Evolutionary conservation across 805 yeast genomes (phyloP).

Genomic region (Debaryomyces maramus): DNA sequence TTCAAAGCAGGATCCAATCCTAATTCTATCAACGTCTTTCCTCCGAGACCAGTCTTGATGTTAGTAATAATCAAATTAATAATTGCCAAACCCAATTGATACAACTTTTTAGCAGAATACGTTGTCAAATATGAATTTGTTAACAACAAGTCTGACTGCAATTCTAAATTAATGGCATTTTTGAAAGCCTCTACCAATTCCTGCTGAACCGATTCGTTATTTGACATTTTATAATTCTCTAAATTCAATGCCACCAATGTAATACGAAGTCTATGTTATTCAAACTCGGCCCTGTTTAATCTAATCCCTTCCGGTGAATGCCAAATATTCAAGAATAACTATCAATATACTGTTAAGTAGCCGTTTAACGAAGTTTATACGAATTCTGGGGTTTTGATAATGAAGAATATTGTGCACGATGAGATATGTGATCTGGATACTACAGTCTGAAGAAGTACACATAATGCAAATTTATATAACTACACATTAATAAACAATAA

Average conservation of each 20-base stretch:
- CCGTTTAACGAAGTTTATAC: no score
- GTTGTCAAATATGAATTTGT: conserved; percentile 32
- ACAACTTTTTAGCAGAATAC: conserved; percentile 63
- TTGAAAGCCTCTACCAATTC: conserved; percentile 16
- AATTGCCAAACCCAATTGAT: conserved; percentile 72
- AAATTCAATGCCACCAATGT: no score
- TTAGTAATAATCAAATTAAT: conserved; percentile 61
- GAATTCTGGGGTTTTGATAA: no score
- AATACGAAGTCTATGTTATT: no score
- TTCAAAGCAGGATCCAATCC: conserved; percentile 50
- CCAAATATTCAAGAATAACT: no score
- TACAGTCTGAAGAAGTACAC: no score
- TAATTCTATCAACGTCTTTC: conserved; percentile 67
- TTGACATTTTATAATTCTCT: conserved; percentile 4
- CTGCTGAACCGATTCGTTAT: not conserved
- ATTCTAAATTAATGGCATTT: conserved; percentile 39
- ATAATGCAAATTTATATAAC: not conserved
- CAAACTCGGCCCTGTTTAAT: no score
- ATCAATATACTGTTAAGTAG: no score
- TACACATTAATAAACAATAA: not conserved
- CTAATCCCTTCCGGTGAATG: no score
- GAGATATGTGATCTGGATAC: no score
- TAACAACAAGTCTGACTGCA: conserved; percentile 32
- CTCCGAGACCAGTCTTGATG: conserved; percentile 76
- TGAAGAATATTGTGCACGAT: no score